Conservation (phyloP, 2,329 filamentous ascomycete genomes). For the Penicillium psychrosexuale region DNA sequence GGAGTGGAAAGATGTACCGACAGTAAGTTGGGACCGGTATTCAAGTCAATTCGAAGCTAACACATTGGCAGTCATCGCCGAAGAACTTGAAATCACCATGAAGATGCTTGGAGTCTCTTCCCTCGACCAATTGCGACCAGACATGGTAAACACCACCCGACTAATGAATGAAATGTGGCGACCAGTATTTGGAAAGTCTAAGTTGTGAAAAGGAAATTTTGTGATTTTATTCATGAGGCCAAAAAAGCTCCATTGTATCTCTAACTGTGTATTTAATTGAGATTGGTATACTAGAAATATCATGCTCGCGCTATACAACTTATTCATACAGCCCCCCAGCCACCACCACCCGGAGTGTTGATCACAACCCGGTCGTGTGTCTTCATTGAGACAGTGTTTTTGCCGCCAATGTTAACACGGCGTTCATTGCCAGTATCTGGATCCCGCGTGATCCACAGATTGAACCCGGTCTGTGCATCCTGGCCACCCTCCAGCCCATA, state of each 20-base stretch:
- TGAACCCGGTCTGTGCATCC: slow-evolving; percentile 73
- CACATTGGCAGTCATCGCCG: slow-evolving; percentile 7
- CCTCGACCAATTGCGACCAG: slow-evolving; percentile 14
- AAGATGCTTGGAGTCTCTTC: slow-evolving; percentile 21
- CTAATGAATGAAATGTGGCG: slow-evolving; percentile 21
- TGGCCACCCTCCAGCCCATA: slow-evolving; percentile 82
- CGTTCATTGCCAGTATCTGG: slow-evolving; percentile 52
- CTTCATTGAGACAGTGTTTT: slow-evolving; percentile 60
- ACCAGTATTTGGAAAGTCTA: slow-evolving; percentile 11
- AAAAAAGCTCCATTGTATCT: neutral
- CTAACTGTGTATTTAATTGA: neutral
- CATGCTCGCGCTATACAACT: neutral
- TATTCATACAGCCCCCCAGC: slow-evolving; percentile 31
- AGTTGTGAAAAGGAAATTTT: neutral
- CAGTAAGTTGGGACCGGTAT: slow-evolving; percentile 4
- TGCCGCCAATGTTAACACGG: slow-evolving; percentile 59
- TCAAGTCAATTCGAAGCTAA: neutral
- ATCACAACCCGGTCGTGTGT: slow-evolving; percentile 61
- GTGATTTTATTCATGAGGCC: neutral
- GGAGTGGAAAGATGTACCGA: slow-evolving; percentile 20
- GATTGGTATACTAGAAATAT: neutral
- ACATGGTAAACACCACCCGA: slow-evolving; percentile 19
- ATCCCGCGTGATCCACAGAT: slow-evolving; percentile 80
- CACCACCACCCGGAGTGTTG: slow-evolving; percentile 54
- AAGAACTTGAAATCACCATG: slow-evolving; percentile 21